Evolutionary conservation across 192 early-diverging fungal genomes (phyloP), one percentile per base, ranked within the genome.

Genomic region (Coemansia sp.): DNA sequence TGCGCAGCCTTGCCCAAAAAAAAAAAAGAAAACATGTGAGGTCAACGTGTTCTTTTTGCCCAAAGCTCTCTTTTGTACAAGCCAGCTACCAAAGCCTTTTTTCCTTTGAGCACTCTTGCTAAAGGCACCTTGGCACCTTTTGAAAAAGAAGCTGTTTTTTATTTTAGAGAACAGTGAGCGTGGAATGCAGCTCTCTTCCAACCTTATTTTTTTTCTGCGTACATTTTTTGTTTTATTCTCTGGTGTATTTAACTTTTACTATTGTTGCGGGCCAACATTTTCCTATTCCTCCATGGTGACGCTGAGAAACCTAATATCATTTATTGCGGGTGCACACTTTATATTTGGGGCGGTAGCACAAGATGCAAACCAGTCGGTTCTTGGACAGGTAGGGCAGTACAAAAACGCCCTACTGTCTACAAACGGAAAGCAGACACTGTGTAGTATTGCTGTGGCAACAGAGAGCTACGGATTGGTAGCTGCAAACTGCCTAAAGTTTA

Each of bases 321-420:
- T 53, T 16, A 5, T 26, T 16, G 50, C 16, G 11, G 50, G 50
- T 14, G 11, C 31, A 14, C 11, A 24, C 4, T 13, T 28, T 28
- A 26, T 9, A 5, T 13, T 53, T 5, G 50, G 7, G 24, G 24
- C 24, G 5, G 13, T 9, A 51, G 50, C 50, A 13, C 24, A 9
- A 5, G 23, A 31, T n/a, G 50, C 10, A 24, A 53, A 28, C 3
- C 13, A 28, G 50, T 53, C 50, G 24, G 50, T 53, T 11, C 50
- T 53, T 53, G 50, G 14, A 14, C 50, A 53, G 24, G 50, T 53
- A 5, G 50, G 50, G 13, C 50, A 53, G 11, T 53, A 53, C 3
- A 70, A 70, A 36, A 46, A 48, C 14, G 69, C 60, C n/a, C 37
- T 71, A 9, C 46, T 71, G 8, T 26, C 45, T 5, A 51, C 50